Evolutionary conservation across 2,329 filamentous ascomycete genomes (phyloP), one percentile per base, ranked within the genome.

Genomic region (Niveomyces coronatus): DNA sequence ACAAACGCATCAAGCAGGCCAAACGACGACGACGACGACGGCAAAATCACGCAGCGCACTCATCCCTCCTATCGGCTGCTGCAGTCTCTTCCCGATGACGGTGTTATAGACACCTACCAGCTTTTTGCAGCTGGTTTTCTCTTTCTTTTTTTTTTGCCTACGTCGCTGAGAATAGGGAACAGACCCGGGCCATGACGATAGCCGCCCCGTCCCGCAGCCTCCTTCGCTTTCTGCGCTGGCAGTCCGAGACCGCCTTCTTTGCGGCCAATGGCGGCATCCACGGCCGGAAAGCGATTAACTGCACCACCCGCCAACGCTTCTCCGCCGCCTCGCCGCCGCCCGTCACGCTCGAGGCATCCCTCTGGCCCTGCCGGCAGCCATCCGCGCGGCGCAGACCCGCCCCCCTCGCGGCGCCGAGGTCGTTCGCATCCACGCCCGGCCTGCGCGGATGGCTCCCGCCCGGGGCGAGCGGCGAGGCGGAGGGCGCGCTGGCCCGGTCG

Each of bases 161-260:
- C n/a, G n/a, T n/a, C n/a, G n/a, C n/a, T n/a, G n/a, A n/a, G n/a
- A n/a, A n/a, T n/a, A n/a, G n/a, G n/a, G n/a, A n/a, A n/a, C n/a
- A n/a, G n/a, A n/a, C n/a, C n/a, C n/a, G n/a, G n/a, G n/a, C n/a
- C n/a, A n/a, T n/a, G n/a, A n/a, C n/a, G n/a, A n/a, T n/a, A n/a
- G 62, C 65, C 34, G 70, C 67, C 36, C 73, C 73, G 18, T 76
- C 72, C 36, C 60, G 59, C 47, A 64, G 57, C 42, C 71, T 89
- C 15, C 67, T 91, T 45, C 78, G 77, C 48, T 89, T 85, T 56
- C 68, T 91, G 45, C 78, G 76, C 47, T 74, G 68, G 38, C 84
- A 88, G 57, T 76, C 82, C 46, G 71, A 82, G 49, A 65, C 66
- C 39, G 53, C 72, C 31, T 65, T 61, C 18, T 37, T 51, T 45